phyloP scores from a whole-genome alignment of 306 rosid species.

The Casuarina cunninghamiana region DNA sequence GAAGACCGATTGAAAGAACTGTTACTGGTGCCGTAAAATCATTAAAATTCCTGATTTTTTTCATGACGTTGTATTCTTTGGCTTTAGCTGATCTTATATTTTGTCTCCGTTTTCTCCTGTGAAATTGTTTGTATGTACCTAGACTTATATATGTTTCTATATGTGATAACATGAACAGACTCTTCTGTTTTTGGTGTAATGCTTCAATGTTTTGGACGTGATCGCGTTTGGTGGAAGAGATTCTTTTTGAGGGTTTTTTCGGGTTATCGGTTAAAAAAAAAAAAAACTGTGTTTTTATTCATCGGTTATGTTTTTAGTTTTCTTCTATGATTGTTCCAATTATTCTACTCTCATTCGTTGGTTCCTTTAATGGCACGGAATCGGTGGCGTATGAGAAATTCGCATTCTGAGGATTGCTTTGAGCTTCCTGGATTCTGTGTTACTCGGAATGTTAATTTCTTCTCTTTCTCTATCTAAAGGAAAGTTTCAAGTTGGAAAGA shows the following conservation, averaged over 20 bases:
- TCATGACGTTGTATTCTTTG: slow-evolving; percentile 13
- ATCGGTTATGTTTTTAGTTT: background rate
- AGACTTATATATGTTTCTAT: background rate
- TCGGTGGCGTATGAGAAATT: background rate
- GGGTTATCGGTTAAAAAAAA: background rate
- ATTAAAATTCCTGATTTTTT: slow-evolving; percentile 29
- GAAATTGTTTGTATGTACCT: background rate
- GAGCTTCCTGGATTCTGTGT: background rate
- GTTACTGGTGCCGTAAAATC: slow-evolving; percentile 45
- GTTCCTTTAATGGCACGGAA: background rate
- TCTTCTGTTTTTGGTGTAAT: background rate
- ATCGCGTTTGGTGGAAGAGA: slow-evolving; percentile 17
- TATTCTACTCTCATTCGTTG: background rate
- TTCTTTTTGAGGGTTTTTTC: slow-evolving; percentile 5
- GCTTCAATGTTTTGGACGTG: slow-evolving; percentile 1
- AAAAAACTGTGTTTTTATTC: background rate
- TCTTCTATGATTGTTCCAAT: background rate
- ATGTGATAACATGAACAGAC: slow-evolving; percentile 2
- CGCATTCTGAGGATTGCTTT: slow-evolving; percentile 5
- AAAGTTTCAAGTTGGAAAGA: slow-evolving; percentile 11
- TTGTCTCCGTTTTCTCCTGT: slow-evolving; percentile 7
- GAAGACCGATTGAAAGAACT: slow-evolving; percentile 56
- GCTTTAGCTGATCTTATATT: slow-evolving; percentile 30
- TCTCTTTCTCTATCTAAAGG: slow-evolving; percentile 6
- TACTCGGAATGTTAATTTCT: background rate